These are phyloP conservation scores for Pulveroboletus ridleyi DNA, from an alignment of 1,284 basidiomycete genomes.

Conservation along the genomic window DNA sequence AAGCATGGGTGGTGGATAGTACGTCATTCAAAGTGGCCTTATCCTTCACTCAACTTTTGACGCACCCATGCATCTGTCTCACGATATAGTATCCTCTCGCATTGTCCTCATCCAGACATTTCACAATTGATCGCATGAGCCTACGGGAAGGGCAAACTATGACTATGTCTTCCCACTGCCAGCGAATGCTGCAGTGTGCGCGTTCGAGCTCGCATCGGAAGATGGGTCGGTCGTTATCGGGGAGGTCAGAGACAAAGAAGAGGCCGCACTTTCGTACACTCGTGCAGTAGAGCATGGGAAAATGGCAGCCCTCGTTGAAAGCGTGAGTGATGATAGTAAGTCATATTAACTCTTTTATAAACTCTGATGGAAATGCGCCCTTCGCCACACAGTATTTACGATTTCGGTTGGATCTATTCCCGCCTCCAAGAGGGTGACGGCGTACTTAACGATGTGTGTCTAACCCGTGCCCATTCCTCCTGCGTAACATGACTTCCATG, in stretches of 20 bases:
- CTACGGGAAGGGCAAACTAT: slow-evolving; percentile 55
- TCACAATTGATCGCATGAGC: slow-evolving; percentile 42
- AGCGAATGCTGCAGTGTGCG: slow-evolving; percentile 54
- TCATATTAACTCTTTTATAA: neutral
- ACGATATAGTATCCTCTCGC: slow-evolving; percentile 50
- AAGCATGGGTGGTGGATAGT: slow-evolving; percentile 55
- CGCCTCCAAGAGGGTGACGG: slow-evolving; percentile 44
- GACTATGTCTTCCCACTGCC: slow-evolving; percentile 69
- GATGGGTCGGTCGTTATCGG: slow-evolving; percentile 52
- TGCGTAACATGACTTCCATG: neutral
- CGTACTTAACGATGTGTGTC: slow-evolving; percentile 48
- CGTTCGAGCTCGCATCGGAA: slow-evolving; percentile 50
- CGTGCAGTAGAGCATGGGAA: slow-evolving; percentile 48
- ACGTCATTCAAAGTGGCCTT: slow-evolving; percentile 19
- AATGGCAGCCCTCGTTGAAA: slow-evolving; percentile 52
- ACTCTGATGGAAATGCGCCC: neutral
- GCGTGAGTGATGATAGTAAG: slow-evolving; percentile 59
- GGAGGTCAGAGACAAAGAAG: slow-evolving; percentile 52
- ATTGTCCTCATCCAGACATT: slow-evolving; percentile 58
- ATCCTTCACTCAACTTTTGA: slow-evolving; percentile 12
- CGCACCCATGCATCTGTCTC: neutral
- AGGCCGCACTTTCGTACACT: slow-evolving; percentile 50
- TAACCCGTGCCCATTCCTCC: neutral
- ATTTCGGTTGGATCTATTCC: slow-evolving; percentile 62
- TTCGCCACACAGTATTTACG: slow-evolving; percentile 51